Percentiles rank a stretch among this genome's conserved stretches.
Evolutionary conservation across 2,329 filamentous ascomycete genomes (phyloP).

Genomic region (Xylariales sp.): DNA sequence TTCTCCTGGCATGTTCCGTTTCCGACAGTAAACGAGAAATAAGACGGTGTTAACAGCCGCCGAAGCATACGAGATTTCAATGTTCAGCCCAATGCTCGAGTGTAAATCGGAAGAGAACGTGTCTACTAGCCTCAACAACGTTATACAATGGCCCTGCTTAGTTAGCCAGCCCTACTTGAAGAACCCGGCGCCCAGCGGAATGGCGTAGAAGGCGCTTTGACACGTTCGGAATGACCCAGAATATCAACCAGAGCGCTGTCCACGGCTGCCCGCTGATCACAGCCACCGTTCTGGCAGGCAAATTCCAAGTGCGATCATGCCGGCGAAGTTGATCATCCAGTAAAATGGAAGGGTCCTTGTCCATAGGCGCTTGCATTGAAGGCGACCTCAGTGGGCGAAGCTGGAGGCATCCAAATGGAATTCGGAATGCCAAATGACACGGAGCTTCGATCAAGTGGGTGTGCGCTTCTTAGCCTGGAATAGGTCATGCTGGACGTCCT

Average conservation of each 20-base stretch:
- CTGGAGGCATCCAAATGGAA: constrained; percentile 49
- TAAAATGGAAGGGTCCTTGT: constrained; percentile 54
- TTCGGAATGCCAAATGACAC: constrained; percentile 60
- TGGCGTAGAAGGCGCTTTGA: constrained; percentile 53
- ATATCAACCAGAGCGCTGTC: constrained; percentile 58
- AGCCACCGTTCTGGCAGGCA: constrained; percentile 59
- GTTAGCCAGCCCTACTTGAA: constrained; percentile 59
- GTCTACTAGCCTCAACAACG: constrained; percentile 54
- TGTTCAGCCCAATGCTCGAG: constrained; percentile 53
- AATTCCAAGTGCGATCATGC: constrained; percentile 60
- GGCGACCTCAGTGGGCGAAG: constrained; percentile 27
- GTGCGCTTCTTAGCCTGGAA: too few species aligned
- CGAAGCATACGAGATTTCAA: constrained; percentile 58
- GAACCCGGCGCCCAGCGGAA: constrained; percentile 54
- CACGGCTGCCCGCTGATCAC: constrained; percentile 59
- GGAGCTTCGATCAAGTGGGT: too few species aligned
- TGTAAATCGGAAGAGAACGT: constrained; percentile 58
- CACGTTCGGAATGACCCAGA: constrained; percentile 64
- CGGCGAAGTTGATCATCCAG: constrained; percentile 59
- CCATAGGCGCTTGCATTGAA: constrained; percentile 49
- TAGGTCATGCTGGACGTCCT: too few species aligned
- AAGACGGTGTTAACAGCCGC: constrained; percentile 44
- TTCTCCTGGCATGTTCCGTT: constrained; percentile 24
- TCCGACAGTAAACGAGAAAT: constrained; percentile 52
- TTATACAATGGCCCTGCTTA: constrained; percentile 61